Conservation (phyloP, 2,329 filamentous ascomycete genomes). For the Byssochlamys sp. region DNA sequence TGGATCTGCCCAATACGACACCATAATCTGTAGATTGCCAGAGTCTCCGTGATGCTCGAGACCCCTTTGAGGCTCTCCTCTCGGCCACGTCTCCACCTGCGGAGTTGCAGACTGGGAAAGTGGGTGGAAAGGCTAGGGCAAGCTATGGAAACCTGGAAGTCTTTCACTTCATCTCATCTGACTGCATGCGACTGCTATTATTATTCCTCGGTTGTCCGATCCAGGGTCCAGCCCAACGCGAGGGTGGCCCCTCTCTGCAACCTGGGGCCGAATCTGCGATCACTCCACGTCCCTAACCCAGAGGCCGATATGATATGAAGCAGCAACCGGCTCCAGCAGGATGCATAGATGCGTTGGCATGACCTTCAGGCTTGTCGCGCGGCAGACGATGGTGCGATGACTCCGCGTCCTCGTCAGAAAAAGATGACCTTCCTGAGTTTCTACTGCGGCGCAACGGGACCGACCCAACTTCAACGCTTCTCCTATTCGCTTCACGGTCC, state of each 20-base stretch:
- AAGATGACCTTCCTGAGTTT: not conserved
- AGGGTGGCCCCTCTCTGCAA: not conserved
- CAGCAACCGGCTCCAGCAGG: not conserved
- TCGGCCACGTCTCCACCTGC: not conserved
- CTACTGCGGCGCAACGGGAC: constrained; percentile 5
- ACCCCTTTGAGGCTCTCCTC: not conserved
- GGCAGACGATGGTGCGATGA: constrained; percentile 11
- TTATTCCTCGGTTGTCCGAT: not conserved
- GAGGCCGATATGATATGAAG: not conserved
- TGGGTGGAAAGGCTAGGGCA: not conserved
- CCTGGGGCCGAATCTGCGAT: not conserved
- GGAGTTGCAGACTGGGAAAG: not conserved
- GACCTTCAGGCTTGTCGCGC: constrained; percentile 7
- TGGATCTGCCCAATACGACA: not conserved
- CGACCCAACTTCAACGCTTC: constrained; percentile 2
- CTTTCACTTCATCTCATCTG: not conserved
- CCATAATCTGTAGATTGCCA: not conserved
- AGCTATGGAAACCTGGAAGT: not conserved
- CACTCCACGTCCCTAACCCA: not conserved
- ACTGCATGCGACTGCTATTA: not conserved
- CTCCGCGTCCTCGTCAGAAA: not conserved
- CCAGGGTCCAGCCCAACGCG: not conserved
- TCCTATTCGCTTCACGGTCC: constrained; percentile 9
- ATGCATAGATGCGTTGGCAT: constrained; percentile 19
- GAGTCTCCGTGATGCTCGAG: not conserved